Conservation (phyloP, 306 rosid genomes). For the Leucaena leucocephala region DNA sequence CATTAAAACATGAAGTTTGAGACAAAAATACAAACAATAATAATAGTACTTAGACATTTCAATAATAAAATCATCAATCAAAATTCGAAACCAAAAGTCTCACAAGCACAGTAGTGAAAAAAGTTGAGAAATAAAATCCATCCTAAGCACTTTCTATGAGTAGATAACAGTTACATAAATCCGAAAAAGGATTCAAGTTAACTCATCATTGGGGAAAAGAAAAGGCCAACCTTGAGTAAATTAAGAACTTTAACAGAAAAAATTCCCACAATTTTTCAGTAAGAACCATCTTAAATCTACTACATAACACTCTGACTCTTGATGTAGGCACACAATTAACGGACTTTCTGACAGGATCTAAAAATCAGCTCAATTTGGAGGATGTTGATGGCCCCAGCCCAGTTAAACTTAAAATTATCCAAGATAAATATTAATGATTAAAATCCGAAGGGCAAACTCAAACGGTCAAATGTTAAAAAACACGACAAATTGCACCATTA, state of each 20-base stretch:
- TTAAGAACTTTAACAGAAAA: neutral
- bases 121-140: conserved; percentile 7
- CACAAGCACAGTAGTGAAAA: conserved; percentile 27
- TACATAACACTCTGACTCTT: neutral
- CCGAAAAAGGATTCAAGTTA: neutral
- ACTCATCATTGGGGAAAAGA: neutral
- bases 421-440: neutral
- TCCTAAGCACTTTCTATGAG: neutral
- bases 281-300: conserved; percentile 4
- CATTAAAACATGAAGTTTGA: conserved; percentile 37
- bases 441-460: neutral
- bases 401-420: neutral
- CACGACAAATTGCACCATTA: conserved; percentile 12
- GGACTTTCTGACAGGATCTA: neutral
- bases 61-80: conserved; percentile 23
- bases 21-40: neutral
- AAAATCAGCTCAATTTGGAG: neutral
- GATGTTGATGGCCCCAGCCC: neutral
- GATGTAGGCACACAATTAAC: neutral
- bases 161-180: conserved; percentile 6
- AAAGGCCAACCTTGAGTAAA: conserved; percentile 15
- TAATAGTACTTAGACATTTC: conserved; percentile 8
- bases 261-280: neutral
- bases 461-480: neutral
- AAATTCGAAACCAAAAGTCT: conserved; percentile 9